Percentiles rank a stretch among this genome's conserved stretches.
phyloP scores from a whole-genome alignment of 2,329 filamentous ascomycete species.

The Colletotrichum incanum region DNA sequence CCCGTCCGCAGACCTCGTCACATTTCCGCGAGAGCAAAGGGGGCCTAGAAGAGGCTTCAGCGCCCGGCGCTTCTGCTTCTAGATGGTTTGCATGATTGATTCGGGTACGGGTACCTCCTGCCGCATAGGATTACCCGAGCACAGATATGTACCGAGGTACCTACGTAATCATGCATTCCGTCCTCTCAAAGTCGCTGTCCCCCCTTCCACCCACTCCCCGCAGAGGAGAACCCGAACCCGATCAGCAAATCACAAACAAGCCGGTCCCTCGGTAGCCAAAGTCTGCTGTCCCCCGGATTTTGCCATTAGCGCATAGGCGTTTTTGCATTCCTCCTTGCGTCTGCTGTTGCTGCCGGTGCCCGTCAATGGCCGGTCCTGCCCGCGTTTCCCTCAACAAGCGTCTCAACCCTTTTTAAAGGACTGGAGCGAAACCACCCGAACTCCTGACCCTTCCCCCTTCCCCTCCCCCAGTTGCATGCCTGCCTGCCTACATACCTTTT shows the following conservation, averaged over 20 bases:
- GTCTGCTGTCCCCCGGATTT: slow-evolving; percentile 40
- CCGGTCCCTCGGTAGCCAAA: slow-evolving; percentile 32
- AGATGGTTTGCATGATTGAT: slow-evolving; percentile 6
- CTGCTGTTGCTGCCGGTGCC: slow-evolving; percentile 8
- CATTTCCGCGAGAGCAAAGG: background rate
- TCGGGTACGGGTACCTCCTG: slow-evolving; percentile 23
- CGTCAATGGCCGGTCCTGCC: slow-evolving; percentile 28
- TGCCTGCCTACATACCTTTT: background rate
- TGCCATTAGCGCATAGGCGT: slow-evolving; percentile 41
- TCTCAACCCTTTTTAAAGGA: slow-evolving; percentile 41
- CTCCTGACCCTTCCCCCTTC: slow-evolving; percentile 16
- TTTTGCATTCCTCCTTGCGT: slow-evolving; percentile 22
- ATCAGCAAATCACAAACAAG: slow-evolving; percentile 42
- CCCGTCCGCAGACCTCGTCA: background rate
- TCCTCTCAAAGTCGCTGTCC: background rate
- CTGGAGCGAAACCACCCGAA: slow-evolving; percentile 41
- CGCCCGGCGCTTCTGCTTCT: background rate
- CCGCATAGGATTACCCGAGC: slow-evolving; percentile 11
- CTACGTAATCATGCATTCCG: slow-evolving; percentile 39
- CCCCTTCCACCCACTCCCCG: slow-evolving; percentile 14
- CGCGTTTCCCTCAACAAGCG: slow-evolving; percentile 40
- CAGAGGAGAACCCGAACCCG: slow-evolving; percentile 22
- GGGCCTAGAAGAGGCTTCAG: slow-evolving; percentile 31
- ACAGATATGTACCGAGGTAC: slow-evolving; percentile 23
- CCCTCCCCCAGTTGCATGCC: slow-evolving; percentile 1